Base-by-base conservation (phyloP, 106 monocot species). In the Acorus gramineus region DNA sequence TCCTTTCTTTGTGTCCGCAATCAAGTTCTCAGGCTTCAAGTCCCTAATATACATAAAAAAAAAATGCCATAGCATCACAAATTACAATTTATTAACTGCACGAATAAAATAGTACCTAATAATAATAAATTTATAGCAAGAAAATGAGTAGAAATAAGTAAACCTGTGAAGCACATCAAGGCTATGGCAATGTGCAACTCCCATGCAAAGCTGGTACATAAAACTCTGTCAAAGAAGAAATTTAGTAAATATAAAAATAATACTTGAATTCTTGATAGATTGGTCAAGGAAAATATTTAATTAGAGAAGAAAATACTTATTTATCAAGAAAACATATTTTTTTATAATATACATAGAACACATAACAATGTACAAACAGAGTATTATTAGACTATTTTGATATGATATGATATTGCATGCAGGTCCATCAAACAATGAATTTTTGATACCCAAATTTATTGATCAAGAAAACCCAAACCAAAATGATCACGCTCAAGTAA, bases 121-220 rank as follows among this genome's bases (percentile, higher is more conserved):
- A 28, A 28, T 28, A 28, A 28, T 28, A 28, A 28, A 28, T 28
- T 28, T 28, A 28, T 28, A 28, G 28, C 28, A 28, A 28, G 28
- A 28, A 28, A 28, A 28, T 28, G 28, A 1, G 28, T 28, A 28
- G 50, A 42, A 7, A 50, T 13, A 47, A 63, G 60, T 3, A 13
- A 7, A 94, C 98, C 98, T 89, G 81, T 99, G 98, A 69, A 99
- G 85, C 69, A 99, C 92, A 28, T 86, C 86, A 77, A 92, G 98
- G 73, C 88, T 74, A 62, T 99, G 98, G 53, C 98, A 99, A 62
- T 99, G 98, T 9, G 88, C 92, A 52, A 99, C 88, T 57, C 98
- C 98, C 67, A 92, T 99, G 54, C 80, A 99, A 69, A 99, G 76
- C 69, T 99, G 98, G 67, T 81, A 99, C 73, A 99, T 54, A 72